Percentiles rank a stretch among this genome's conserved stretches.
Evolutionary conservation across 768 basidiomycete species (phyloP).

Genomic region (Podaxis sp.): DNA sequence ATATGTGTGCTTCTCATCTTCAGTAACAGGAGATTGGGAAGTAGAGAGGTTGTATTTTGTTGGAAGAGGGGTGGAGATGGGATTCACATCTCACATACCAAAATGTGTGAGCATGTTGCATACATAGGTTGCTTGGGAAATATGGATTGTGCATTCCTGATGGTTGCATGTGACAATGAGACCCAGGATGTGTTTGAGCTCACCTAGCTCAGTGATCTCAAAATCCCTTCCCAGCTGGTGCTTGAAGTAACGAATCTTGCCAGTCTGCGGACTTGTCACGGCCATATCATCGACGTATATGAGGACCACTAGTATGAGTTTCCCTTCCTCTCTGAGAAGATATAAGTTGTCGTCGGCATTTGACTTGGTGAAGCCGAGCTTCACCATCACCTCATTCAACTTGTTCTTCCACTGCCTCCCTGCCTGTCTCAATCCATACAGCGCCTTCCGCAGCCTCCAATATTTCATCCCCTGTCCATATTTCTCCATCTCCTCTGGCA

Average conservation of each 20-base stretch:
- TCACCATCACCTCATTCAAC: constrained; percentile 6
- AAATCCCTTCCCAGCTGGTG: constrained; percentile 24
- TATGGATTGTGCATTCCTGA: constrained; percentile 20
- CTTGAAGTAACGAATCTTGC: constrained; percentile 20
- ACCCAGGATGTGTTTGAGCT: constrained; percentile 30
- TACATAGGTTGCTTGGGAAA: constrained; percentile 31
- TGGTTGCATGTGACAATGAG: constrained; percentile 27
- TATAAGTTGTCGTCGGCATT: constrained; percentile 11
- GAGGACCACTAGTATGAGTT: constrained; percentile 12
- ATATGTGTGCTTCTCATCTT: not conserved
- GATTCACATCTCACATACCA: constrained; percentile 22
- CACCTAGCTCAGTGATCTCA: constrained; percentile 30
- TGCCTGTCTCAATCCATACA: constrained; percentile 40
- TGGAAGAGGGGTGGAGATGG: constrained; percentile 25
- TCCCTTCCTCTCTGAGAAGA: not conserved
- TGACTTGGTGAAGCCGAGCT: constrained; percentile 11
- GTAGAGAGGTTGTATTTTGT: constrained; percentile 22
- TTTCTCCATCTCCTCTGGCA: constrained; percentile 20
- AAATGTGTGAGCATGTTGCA: constrained; percentile 25
- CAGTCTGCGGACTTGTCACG: constrained; percentile 2
- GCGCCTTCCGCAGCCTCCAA: constrained; percentile 21
- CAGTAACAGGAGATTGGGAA: not conserved
- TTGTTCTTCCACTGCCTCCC: constrained; percentile 28
- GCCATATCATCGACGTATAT: constrained; percentile 20
- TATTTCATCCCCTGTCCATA: constrained; percentile 15